Evolutionary conservation across 345 rosid species (phyloP).

Genomic region (Aegle marmelos): DNA sequence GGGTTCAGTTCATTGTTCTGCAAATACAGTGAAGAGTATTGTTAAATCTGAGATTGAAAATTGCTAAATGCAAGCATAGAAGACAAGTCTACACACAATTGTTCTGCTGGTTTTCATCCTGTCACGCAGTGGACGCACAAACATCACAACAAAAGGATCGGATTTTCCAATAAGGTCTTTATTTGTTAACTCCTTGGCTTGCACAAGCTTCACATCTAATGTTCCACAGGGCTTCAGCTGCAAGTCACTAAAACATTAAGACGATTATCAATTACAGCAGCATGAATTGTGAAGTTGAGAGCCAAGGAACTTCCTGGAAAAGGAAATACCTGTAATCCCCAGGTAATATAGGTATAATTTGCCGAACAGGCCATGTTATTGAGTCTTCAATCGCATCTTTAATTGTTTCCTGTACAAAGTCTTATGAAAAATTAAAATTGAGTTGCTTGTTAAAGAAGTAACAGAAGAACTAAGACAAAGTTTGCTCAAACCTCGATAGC

Average conservation of each 20-base stretch:
- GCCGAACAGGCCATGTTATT: slow-evolving; percentile 88
- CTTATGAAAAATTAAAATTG: not conserved
- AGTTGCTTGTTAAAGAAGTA: not conserved
- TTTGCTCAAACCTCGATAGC: slow-evolving; percentile 67
- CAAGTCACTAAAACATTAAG: slow-evolving; percentile 46
- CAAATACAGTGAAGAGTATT: slow-evolving; percentile 2
- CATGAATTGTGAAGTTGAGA: not conserved
- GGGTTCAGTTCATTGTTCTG: slow-evolving; percentile 86
- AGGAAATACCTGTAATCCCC: slow-evolving; percentile 80
- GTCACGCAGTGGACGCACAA: slow-evolving; percentile 71
- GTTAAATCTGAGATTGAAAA: not conserved
- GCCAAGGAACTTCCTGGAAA: not conserved
- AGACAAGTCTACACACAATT: slow-evolving; percentile 44
- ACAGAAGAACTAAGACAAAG: not conserved
- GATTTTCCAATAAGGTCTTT: slow-evolving; percentile 92
- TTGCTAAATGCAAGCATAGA: not conserved
- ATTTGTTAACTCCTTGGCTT: slow-evolving; percentile 76
- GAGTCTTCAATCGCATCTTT: slow-evolving; percentile 84
- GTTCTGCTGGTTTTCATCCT: slow-evolving; percentile 73
- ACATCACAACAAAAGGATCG: slow-evolving; percentile 78
- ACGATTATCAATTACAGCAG: not conserved
- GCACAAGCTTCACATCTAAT: slow-evolving; percentile 88
- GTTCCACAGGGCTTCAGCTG: slow-evolving; percentile 86
- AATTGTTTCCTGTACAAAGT: slow-evolving; percentile 64
- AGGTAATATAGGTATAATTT: slow-evolving; percentile 71